A percentile compares a stretch with the other conserved stretches of the same genome.
Evolutionary conservation across 1,284 basidiomycete genomes (phyloP).

Genomic region (Apiotrichum sp.): DNA sequence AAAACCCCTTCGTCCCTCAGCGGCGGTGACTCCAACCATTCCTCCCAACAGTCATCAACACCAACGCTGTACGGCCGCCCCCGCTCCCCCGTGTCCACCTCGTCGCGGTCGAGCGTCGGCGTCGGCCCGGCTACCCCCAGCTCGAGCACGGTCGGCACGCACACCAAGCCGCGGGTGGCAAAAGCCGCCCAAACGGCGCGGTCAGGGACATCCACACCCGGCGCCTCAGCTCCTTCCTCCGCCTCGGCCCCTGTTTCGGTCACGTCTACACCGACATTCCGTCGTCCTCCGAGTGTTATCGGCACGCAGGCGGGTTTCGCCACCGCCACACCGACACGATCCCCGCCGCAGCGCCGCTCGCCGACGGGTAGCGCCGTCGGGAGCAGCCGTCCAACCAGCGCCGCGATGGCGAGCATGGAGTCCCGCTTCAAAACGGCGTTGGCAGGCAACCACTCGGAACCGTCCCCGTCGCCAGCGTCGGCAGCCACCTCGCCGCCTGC

Average conservation of each 20-base stretch:
- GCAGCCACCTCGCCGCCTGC: neutral
- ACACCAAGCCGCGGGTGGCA: constrained; percentile 2
- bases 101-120: constrained; percentile 4
- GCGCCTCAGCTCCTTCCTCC: neutral
- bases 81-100: constrained; percentile 1
- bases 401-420: neutral
- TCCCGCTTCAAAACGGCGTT: neutral
- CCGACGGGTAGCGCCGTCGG: neutral
- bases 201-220: neutral
- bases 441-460: neutral
- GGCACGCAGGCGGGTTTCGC: neutral
- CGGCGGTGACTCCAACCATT: neutral
- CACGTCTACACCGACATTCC: neutral
- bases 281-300: neutral
- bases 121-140: neutral
- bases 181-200: neutral
- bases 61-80: neutral
- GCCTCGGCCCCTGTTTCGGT: neutral
- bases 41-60: neutral
- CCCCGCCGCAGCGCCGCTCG: neutral
- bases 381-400: neutral
- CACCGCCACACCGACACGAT: neutral
- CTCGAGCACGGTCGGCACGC: neutral
- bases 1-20: constrained; percentile 3
- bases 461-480: neutral